Evolutionary conservation across 345 rosid genomes (phyloP), one percentile per base, ranked within the genome.

Genomic region (Toxicodendron radicans): DNA sequence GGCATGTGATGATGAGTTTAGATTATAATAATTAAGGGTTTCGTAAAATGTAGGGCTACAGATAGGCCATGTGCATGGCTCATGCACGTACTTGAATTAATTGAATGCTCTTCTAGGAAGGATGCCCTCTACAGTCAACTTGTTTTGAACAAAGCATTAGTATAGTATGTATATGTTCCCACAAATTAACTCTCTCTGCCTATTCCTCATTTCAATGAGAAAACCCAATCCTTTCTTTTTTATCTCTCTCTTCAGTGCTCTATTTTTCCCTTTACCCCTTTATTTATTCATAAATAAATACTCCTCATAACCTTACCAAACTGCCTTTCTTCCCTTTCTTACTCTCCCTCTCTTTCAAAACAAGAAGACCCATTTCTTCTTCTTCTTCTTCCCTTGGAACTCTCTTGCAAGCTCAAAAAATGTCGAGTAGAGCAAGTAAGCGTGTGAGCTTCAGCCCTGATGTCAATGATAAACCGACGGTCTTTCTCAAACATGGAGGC

Each of bases 371-470:
- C 43, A 27, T 49, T 48, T 66, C 27, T 24, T 20, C 21, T 10
- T 4, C 52, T 49, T 49, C 27, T 10, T 4, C 52, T 51, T 51
- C n/a, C 21, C 67, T 65, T 73, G 17, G 27, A 48, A 52, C 58
- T 12, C 64, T 56, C 46, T 41, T 30, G 11, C 27, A 65, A 35
- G 16, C 14, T 72, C 59, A 45, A 66, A 66, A 66, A 54, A 92
- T 95, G 97, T 87, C 94, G 3, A 64, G 85, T 67, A 85, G 58
- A 79, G 76, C 87, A 58, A 83, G 88, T 84, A 92, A 86, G 77
- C 80, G 89, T 67, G 94, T 88, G 66, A 75, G 86, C 66, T 91
- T 90, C 87, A 90, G 89, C 74, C 94, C 97, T 0, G 86, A 88
- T 66, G 76, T 51, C n/a, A 79, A 80, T 5, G 87, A 80, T 5